Conservation (phyloP, 2,329 filamentous ascomycete species). For the Penicillium sp. region DNA sequence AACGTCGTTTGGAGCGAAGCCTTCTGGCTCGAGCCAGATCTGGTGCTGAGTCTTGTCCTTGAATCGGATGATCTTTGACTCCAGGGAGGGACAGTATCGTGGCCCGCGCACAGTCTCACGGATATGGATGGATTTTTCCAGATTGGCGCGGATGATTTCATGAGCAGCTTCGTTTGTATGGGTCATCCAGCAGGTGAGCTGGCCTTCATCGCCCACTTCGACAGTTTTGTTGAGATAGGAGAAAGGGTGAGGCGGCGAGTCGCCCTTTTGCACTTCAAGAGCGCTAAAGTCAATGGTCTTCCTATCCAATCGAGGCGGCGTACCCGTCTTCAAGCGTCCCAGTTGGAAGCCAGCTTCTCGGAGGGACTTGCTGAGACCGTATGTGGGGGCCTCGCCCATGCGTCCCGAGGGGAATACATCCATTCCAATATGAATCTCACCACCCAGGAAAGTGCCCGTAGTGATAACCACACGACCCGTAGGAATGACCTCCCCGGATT, state of each 20-base stretch:
- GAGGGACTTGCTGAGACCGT: slow-evolving; percentile 87
- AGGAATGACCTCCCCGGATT: slow-evolving; percentile 79
- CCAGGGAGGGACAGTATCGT: slow-evolving; percentile 90
- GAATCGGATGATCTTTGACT: slow-evolving; percentile 91
- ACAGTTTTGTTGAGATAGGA: slow-evolving; percentile 84
- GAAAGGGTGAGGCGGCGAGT: slow-evolving; percentile 84
- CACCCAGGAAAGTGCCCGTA: slow-evolving; percentile 91
- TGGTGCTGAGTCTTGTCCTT: slow-evolving; percentile 77
- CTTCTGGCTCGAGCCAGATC: slow-evolving; percentile 96
- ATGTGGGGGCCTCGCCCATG: slow-evolving; percentile 91
- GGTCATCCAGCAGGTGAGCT: slow-evolving; percentile 83
- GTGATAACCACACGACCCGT: slow-evolving; percentile 87
- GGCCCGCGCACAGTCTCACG: slow-evolving; percentile 92
- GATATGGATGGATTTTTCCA: slow-evolving; percentile 96
- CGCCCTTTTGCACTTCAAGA: slow-evolving; percentile 73
- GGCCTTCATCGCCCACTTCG: slow-evolving; percentile 65
- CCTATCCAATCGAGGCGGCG: slow-evolving; percentile 80
- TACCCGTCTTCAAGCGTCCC: slow-evolving; percentile 91
- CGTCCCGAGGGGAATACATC: slow-evolving; percentile 81
- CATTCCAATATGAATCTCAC: slow-evolving; percentile 93
- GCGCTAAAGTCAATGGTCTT: slow-evolving; percentile 75
- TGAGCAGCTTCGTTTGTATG: slow-evolving; percentile 83
- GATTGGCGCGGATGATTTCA: slow-evolving; percentile 78
- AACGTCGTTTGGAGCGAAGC: slow-evolving; percentile 76
- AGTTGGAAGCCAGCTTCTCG: slow-evolving; percentile 84